Conservation (phyloP, 768 basidiomycete genomes). For the Trametes meyenii region DNA sequence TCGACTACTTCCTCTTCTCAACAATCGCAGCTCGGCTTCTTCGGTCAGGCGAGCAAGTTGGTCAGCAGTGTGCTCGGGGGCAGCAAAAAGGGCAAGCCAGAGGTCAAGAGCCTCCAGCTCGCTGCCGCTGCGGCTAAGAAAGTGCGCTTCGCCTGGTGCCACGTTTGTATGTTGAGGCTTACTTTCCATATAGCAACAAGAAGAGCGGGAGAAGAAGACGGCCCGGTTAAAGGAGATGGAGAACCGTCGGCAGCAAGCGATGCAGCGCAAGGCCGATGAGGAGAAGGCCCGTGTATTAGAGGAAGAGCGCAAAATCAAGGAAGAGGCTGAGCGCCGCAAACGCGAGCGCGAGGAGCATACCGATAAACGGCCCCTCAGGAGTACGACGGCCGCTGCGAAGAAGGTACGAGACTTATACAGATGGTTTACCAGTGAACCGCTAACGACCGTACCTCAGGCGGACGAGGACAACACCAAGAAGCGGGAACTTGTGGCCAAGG, state of each 20-base stretch:
- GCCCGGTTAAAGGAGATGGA: conserved; percentile 81
- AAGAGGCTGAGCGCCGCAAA: conserved; percentile 77
- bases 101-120: conserved; percentile 80
- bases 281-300: conserved; percentile 65
- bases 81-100: conserved; percentile 67
- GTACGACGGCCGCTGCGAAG: conserved; percentile 42
- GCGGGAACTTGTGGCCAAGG: conserved; percentile 58
- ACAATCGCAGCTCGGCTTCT: conserved; percentile 59
- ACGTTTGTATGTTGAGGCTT: background rate
- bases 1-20: conserved; percentile 40
- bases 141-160: conserved; percentile 47
- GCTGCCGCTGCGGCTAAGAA: conserved; percentile 87
- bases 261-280: conserved; percentile 78
- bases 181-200: conserved; percentile 70
- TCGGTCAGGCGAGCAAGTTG: conserved; percentile 70
- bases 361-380: conserved; percentile 65
- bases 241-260: conserved; percentile 67
- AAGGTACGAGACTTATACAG: conserved; percentile 45
- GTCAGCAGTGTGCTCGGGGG: conserved; percentile 68
- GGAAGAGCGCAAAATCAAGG: conserved; percentile 71
- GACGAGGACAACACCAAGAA: conserved; percentile 77
- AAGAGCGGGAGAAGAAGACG: conserved; percentile 80
- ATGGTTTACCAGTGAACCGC: background rate
- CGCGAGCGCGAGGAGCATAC: conserved; percentile 80
- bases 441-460: conserved; percentile 32